Evolutionary conservation across 2,329 filamentous ascomycete species (phyloP).

Genomic region (Colletotrichum sansevieriae): DNA sequence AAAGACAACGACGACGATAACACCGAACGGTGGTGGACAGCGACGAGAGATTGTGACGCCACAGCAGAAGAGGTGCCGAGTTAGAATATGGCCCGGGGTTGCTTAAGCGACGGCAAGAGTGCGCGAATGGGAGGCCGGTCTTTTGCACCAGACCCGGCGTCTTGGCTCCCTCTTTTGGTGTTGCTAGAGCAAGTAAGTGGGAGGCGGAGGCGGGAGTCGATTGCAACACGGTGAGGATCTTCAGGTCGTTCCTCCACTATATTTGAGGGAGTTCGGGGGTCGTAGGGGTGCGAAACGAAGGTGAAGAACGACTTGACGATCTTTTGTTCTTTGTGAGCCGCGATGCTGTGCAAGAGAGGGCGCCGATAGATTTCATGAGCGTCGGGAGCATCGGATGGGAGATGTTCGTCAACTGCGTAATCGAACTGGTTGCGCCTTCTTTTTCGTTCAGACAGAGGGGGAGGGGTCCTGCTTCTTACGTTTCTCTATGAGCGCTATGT

Average conservation of each 20-base stretch:
- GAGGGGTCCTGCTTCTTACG: background rate
- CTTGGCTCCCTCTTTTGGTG: constrained; percentile 37
- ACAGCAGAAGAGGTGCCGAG: constrained; percentile 22
- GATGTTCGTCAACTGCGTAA: constrained; percentile 2
- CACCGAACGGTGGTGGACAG: background rate
- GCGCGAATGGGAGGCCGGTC: constrained; percentile 28
- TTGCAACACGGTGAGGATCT: constrained; percentile 29
- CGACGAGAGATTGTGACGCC: constrained; percentile 22
- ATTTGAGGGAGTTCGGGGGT: constrained; percentile 5
- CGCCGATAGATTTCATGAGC: constrained; percentile 7
- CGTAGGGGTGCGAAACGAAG: background rate
- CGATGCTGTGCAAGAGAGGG: constrained; percentile 1
- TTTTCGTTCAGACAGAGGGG: background rate
- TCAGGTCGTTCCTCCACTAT: constrained; percentile 23
- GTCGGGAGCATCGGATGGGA: constrained; percentile 21
- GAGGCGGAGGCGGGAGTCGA: constrained; percentile 15
- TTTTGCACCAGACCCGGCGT: constrained; percentile 23
- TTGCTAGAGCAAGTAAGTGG: constrained; percentile 7
- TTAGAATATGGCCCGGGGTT: constrained; percentile 16
- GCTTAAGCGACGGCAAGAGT: constrained; percentile 24
- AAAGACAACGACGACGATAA: background rate
- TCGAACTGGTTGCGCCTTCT: background rate
- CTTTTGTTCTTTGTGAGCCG: background rate
- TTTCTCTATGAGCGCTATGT: no score
- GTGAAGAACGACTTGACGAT: constrained; percentile 11